Evolutionary conservation across 139 green algal genomes (phyloP).

Genomic region (Yamagishiella unicocca): DNA sequence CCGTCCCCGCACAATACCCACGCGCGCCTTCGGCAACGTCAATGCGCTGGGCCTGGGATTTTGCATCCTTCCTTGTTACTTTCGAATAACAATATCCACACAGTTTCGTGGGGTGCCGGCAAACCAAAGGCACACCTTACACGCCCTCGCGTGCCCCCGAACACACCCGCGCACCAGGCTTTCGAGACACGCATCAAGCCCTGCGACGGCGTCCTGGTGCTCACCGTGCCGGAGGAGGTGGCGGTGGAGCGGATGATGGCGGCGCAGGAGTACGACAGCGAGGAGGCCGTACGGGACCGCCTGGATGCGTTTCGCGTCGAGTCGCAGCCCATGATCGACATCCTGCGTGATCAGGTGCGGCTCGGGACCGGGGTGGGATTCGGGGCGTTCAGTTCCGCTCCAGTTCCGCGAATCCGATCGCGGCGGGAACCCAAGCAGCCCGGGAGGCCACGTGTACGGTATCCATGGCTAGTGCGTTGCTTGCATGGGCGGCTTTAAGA

Average conservation of each 20-base stretch:
- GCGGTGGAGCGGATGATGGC: constrained; percentile 69
- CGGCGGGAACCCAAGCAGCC: too few relatives aligned
- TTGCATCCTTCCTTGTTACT: too few relatives aligned
- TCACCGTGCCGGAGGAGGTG: constrained; percentile 60
- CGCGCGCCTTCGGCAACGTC: too few relatives aligned
- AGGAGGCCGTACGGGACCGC: constrained; percentile 76
- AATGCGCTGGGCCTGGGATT: too few relatives aligned
- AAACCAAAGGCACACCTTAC: too few relatives aligned
- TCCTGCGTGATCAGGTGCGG: constrained; percentile 26
- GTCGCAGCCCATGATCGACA: constrained; percentile 61
- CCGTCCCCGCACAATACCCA: too few relatives aligned
- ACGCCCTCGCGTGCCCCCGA: too few relatives aligned
- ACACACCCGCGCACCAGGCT: neutral
- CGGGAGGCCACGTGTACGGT: neutral
- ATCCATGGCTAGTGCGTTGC: neutral
- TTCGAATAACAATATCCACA: too few relatives aligned
- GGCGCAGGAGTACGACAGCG: constrained; percentile 78
- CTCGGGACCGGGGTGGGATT: neutral
- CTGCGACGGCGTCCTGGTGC: constrained; percentile 36
- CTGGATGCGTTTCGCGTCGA: constrained; percentile 63
- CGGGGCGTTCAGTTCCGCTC: too few relatives aligned
- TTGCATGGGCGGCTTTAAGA: neutral
- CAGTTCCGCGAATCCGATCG: too few relatives aligned
- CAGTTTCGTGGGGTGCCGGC: too few relatives aligned
- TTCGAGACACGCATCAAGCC: constrained; percentile 28